Evolutionary conservation across 345 rosid genomes (phyloP).

Genomic region (Arabis hirsuta): DNA sequence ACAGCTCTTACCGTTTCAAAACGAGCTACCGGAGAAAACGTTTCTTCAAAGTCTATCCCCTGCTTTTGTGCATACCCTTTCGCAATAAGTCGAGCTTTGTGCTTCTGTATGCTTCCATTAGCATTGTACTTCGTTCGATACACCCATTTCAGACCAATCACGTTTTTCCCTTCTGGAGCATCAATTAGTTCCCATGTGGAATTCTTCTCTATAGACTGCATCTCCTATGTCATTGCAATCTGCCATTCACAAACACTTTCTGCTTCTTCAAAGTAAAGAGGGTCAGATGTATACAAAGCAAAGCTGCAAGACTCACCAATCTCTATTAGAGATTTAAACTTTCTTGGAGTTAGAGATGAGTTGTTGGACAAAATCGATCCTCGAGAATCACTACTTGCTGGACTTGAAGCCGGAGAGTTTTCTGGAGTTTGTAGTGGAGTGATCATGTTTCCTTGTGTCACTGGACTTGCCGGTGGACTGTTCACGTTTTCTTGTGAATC

Average conservation of each 20-base stretch:
- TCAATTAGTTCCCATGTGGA: not conserved
- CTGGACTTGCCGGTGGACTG: not conserved
- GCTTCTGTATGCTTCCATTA: not conserved
- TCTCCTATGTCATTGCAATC: not conserved
- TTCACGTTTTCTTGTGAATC: not conserved
- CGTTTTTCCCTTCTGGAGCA: not conserved
- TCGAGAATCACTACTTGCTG: not conserved
- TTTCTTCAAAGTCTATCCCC: not conserved
- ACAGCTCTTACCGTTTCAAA: not conserved
- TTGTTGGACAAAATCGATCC: not conserved
- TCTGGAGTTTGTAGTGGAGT: too few relatives aligned
- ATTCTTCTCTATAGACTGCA: not conserved
- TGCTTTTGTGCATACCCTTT: not conserved
- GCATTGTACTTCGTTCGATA: not conserved
- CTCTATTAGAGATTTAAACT: not conserved
- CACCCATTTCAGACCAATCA: not conserved
- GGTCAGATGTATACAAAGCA: not conserved
- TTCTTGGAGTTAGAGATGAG: not conserved
- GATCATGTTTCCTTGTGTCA: too few relatives aligned
- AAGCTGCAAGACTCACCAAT: not conserved
- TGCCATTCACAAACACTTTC: not conserved
- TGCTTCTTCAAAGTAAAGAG: not conserved
- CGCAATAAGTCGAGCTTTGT: not conserved
- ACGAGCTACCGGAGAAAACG: not conserved
- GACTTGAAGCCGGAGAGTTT: not conserved